Evolutionary conservation across 2,329 filamentous ascomycete species (phyloP), one percentile per base, ranked within the genome.

Genomic region (Thielaviopsis ethacetica): DNA sequence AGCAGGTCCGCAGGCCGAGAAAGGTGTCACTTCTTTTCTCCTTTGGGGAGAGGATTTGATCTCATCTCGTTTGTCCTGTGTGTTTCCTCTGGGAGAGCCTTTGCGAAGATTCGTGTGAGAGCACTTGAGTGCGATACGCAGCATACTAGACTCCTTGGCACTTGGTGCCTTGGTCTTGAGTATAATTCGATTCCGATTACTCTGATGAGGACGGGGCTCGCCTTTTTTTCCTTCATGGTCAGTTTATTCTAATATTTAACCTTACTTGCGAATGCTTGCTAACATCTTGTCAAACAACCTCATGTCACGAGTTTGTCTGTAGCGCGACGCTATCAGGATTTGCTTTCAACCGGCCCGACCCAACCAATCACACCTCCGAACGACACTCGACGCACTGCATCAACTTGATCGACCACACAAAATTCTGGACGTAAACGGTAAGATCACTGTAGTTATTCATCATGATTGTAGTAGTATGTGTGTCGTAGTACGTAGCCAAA

Each of bases 51-150:
- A 9, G 2, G 44, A 49, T 21, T 21, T 9, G 44, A 49, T 52
- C 41, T 44, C 30, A 49, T 52, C 58, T 56, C 50, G 47, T 50
- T 56, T 58, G 62, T 61, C 55, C 47, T 59, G 60, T 61, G 52
- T 54, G 65, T 72, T 78, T 76, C 83, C 86, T 87, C 84, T 93
- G 88, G 88, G 86, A 86, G 62, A 88, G 88, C 83, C 84, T 79
- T 86, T 90, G 87, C 86, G 87, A 86, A 91, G 88, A 91, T 91
- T 83, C 87, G 76, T 68, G 64, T 65, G 65, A 71, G 69, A 83
- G 84, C 83, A 90, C 87, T 90, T 88, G 78, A 93, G 88, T 91
- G 85, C 88, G 88, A 93, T 93, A 89, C 86, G 87, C 86, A 81
- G 88, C 88, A 82, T 91, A 62, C 62, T 60, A 38, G 52, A 27